Evolutionary conservation across 495 filamentous ascomycete species (phyloP).

Genomic region (Penicillium egyptiacum): DNA sequence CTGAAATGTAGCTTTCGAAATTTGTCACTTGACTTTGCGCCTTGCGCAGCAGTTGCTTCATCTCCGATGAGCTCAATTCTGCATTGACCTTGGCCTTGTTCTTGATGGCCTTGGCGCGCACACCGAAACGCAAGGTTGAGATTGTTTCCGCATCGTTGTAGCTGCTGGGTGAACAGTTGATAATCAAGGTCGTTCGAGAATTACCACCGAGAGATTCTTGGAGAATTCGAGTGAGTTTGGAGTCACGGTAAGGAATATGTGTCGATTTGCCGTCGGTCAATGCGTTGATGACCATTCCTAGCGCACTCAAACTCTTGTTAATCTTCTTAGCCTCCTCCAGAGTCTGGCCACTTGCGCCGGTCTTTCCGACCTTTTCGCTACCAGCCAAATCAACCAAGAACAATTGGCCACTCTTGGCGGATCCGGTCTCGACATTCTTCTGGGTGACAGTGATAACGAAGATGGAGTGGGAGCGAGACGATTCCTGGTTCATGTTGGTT

Average conservation of each 20-base stretch:
- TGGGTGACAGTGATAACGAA: constrained; percentile 97
- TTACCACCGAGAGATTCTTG: constrained; percentile 97
- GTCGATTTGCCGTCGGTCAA: constrained; percentile 98
- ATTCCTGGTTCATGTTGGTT: constrained; percentile 99
- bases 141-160: constrained; percentile 98
- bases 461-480: constrained; percentile 96
- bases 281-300: constrained; percentile 98
- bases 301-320: constrained; percentile 96
- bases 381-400: constrained; percentile 97
- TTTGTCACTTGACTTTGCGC: constrained; percentile 85
- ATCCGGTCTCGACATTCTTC: constrained; percentile 97
- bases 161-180: constrained; percentile 97
- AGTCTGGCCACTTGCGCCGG: constrained; percentile 94
- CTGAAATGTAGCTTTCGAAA: constrained; percentile 80
- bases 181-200: constrained; percentile 93
- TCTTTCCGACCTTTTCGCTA: constrained; percentile 98
- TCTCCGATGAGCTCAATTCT: constrained; percentile 89
- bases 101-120: constrained; percentile 97
- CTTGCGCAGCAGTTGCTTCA: constrained; percentile 89
- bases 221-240: constrained; percentile 93
- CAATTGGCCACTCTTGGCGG: constrained; percentile 92
- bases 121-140: constrained; percentile 91
- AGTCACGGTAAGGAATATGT: constrained; percentile 95
- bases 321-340: constrained; percentile 99
- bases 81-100: constrained; percentile 99